Evolutionary conservation across 805 yeast species (phyloP).

Genomic region (Candida sithepensis): DNA sequence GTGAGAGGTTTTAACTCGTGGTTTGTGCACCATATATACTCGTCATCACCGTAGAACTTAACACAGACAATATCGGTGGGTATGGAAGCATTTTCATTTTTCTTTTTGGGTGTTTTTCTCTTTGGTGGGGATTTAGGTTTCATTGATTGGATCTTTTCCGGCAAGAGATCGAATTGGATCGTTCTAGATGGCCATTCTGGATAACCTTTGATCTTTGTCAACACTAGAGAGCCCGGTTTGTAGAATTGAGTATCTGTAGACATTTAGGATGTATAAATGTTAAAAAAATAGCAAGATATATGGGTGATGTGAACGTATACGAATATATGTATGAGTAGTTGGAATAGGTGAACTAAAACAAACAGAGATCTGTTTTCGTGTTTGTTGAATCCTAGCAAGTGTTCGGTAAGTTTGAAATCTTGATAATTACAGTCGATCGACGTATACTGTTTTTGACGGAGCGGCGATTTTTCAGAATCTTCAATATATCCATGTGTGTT

Average conservation of each 20-base stretch:
- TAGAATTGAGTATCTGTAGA: slow-evolving; percentile 2
- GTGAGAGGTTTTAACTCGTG: slow-evolving; percentile 48
- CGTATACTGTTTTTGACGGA: too few species aligned
- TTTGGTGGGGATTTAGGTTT: slow-evolving; percentile 43
- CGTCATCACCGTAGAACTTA: slow-evolving; percentile 68
- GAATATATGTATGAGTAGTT: background rate
- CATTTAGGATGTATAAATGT: background rate
- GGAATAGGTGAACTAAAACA: too few species aligned
- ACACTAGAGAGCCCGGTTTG: slow-evolving; percentile 50
- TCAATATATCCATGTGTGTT: too few species aligned
- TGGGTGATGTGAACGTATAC: too few species aligned
- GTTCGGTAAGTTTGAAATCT: too few species aligned
- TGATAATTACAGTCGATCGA: too few species aligned
- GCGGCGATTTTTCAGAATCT: too few species aligned
- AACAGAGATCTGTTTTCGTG: too few species aligned
- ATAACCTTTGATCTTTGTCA: slow-evolving; percentile 82
- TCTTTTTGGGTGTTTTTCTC: slow-evolving; percentile 9
- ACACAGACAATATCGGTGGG: slow-evolving; percentile 43
- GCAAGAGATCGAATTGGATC: slow-evolving; percentile 56
- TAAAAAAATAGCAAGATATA: background rate
- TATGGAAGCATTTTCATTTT: slow-evolving; percentile 13
- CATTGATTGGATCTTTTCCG: slow-evolving; percentile 47
- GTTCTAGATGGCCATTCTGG: slow-evolving; percentile 93
- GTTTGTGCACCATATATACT: slow-evolving; percentile 61
- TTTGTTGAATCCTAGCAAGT: too few species aligned